These are phyloP conservation scores for Inonotus obliquus DNA, from an alignment of 1,284 basidiomycete species.

Conservation along the genomic window DNA sequence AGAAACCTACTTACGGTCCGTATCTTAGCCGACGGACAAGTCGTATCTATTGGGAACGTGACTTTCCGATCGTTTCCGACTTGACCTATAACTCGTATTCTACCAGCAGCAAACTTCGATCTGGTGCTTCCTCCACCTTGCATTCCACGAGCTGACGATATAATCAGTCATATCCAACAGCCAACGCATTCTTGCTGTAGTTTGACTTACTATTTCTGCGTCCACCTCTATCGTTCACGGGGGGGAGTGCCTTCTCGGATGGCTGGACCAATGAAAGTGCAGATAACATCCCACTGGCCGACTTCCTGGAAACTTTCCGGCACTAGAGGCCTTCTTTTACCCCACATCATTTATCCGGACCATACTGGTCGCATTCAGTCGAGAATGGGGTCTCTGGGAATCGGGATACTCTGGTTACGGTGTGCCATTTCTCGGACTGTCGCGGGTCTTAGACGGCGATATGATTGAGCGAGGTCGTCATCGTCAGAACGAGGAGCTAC, in stretches of 20 bases:
- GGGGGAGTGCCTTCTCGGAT: neutral
- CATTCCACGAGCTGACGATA: too few species aligned
- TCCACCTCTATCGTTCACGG: neutral
- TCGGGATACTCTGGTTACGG: neutral
- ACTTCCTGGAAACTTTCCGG: neutral
- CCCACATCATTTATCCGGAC: neutral
- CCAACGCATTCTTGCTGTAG: too few species aligned
- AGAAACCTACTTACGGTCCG: neutral
- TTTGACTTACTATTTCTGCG: neutral
- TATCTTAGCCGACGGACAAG: neutral
- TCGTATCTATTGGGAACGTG: neutral
- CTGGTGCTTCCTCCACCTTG: neutral
- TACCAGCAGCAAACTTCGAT: neutral
- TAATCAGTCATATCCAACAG: too few species aligned
- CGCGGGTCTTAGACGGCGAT: slow-evolving; percentile 1
- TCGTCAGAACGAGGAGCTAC: neutral
- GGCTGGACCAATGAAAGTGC: neutral
- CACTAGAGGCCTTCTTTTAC: neutral
- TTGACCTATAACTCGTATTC: neutral
- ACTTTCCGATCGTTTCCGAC: slow-evolving; percentile 9
- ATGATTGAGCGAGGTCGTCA: neutral
- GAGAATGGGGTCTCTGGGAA: neutral
- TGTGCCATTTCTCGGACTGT: neutral
- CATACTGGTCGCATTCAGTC: neutral
- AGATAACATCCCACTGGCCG: neutral